These are phyloP conservation scores for Pulveroboletus sp. DNA, from an alignment of 768 basidiomycete genomes.

Conservation along the genomic window DNA sequence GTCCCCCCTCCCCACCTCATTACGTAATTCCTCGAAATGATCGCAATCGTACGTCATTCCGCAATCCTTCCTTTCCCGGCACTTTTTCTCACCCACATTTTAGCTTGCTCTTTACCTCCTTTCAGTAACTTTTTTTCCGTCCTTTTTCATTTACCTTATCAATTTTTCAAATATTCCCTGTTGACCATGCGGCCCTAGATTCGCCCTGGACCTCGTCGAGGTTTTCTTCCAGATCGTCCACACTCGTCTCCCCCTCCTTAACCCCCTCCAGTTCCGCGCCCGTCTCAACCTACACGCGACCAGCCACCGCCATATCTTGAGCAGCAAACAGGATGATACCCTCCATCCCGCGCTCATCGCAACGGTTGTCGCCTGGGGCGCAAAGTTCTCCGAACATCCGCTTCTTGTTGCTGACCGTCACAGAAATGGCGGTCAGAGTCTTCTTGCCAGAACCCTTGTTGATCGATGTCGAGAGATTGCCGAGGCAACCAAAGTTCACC, in stretches of 20 bases:
- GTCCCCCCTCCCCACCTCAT: conserved; percentile 40
- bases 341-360: conserved; percentile 78
- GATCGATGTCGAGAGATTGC: conserved; percentile 82
- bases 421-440: conserved; percentile 67
- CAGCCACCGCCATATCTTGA: conserved; percentile 21
- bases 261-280: conserved; percentile 76
- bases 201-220: conserved; percentile 90
- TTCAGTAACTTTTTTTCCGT: conserved; percentile 22
- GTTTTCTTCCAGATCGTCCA: conserved; percentile 94
- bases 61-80: conserved; percentile 14
- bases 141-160: conserved; percentile 30
- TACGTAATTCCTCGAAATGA: conserved; percentile 28
- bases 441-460: conserved; percentile 73
- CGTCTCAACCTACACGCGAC: conserved; percentile 51
- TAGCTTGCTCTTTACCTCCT: conserved; percentile 12
- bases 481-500: conserved; percentile 84
- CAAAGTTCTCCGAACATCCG: conserved; percentile 91
- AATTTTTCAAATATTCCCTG: conserved; percentile 10
- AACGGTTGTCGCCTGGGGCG: conserved; percentile 87
- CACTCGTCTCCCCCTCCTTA: conserved; percentile 82
- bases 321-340: conserved; percentile 37
- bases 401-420: conserved; percentile 76
- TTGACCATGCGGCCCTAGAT: conserved; percentile 46
- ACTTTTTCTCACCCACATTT: conserved; percentile 22
- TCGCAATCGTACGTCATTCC: conserved; percentile 24